Percentiles rank a stretch among this genome's conserved stretches.
These are phyloP conservation scores for Scorias spongiosa DNA, from an alignment of 2,329 filamentous ascomycete species.

Conservation along the genomic window DNA sequence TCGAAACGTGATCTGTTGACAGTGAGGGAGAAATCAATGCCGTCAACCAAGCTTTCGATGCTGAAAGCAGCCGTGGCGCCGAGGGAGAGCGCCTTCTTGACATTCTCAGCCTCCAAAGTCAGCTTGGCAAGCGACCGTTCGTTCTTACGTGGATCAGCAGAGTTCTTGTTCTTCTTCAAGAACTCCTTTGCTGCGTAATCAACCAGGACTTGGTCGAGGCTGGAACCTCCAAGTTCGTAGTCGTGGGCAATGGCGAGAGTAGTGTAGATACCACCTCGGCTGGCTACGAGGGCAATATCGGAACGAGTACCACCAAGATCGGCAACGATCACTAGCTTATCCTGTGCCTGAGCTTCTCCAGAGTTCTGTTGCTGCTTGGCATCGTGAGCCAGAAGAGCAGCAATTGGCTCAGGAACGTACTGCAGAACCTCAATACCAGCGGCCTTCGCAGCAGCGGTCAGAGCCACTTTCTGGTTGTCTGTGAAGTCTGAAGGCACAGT, in stretches of 20 bases:
- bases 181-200: slow-evolving; percentile 99
- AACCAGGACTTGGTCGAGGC: slow-evolving; percentile 79
- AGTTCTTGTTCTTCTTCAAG: slow-evolving; percentile 79
- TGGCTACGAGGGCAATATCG: slow-evolving; percentile 80
- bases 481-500: slow-evolving; percentile 87
- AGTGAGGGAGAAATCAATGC: slow-evolving; percentile 78
- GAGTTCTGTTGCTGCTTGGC: slow-evolving; percentile 34
- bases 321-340: slow-evolving; percentile 84
- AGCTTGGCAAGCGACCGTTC: slow-evolving; percentile 77
- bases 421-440: slow-evolving; percentile 83
- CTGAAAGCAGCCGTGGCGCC: slow-evolving; percentile 81
- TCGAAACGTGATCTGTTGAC: slow-evolving; percentile 92
- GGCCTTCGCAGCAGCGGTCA: slow-evolving; percentile 61
- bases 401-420: slow-evolving; percentile 80
- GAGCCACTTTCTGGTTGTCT: slow-evolving; percentile 69
- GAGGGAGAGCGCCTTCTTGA: slow-evolving; percentile 83
- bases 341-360: slow-evolving; percentile 55
- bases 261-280: slow-evolving; percentile 89
- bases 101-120: slow-evolving; percentile 75
- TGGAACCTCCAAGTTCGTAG: slow-evolving; percentile 77
- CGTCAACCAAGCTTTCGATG: slow-evolving; percentile 78
- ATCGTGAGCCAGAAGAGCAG: slow-evolving; percentile 81
- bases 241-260: slow-evolving; percentile 87
- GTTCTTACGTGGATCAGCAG: slow-evolving; percentile 62
- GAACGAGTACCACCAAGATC: slow-evolving; percentile 87